Evolutionary conservation across 805 yeast genomes (phyloP), one percentile per base, ranked within the genome.

Genomic region (Candida tammaniensis): DNA sequence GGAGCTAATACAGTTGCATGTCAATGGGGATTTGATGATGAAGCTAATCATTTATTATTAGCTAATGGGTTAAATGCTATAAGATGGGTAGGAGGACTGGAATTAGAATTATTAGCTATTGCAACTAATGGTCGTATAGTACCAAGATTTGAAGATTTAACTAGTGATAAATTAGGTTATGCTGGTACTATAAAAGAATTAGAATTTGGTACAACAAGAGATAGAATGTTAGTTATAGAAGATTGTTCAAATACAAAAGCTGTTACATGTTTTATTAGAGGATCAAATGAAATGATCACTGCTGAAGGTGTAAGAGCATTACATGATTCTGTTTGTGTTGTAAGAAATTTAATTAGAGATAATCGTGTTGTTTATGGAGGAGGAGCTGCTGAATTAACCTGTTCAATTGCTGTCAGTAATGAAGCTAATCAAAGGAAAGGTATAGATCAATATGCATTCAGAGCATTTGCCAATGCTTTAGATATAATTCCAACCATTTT

Each of bases 11-110:
- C 91, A 36, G 98, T 91, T 33, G 91, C 94, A 24, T 93, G 98
- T 67, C 98, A 91, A 68, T 91, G 98, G 98, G 98, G 98, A 12
- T 93, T 91, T 52, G 98, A 91, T 61, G 98, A 91, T 60, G 98
- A 91, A 69, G 98, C 98, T 26, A 91, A 91, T 64, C 96, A 93
- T 62, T 66, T 93, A 56, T 72, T 93, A 40, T 70, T 89, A 48
- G 84, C 91, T 51, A 87, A 91, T 61, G 76, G 86, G 27, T 74
- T 93, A 44, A 95, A 96, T 24, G 98, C 98, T 16, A 93, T 93
- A 25, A 80, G 99, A 69, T 93, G 99, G 99, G 95, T 93, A 33
- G 98, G 98, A 42, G 98, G 98, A 27, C 86, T 94, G 34, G 98
- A 91, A 53, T 74, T 91, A 49, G 98, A 91, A 68, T 76, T 87